Percentiles rank a stretch among this genome's conserved stretches.
phyloP scores from a whole-genome alignment of 1,139 yeast species.

The Saccharomyces hybrid region DNA sequence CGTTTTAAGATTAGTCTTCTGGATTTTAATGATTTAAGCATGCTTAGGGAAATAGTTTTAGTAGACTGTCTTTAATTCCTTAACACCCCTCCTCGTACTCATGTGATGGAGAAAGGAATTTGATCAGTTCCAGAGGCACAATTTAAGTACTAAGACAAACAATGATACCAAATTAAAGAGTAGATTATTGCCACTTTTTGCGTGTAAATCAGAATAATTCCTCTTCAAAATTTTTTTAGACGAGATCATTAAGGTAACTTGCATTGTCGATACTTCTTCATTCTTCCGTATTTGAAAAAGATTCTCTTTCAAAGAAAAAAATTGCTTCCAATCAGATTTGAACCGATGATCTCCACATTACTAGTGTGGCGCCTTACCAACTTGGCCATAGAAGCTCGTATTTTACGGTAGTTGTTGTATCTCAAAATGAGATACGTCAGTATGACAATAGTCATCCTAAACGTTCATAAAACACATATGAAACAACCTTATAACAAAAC shows the following conservation, averaged over 20 bases:
- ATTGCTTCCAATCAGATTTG: constrained; percentile 7
- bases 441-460: too few species aligned
- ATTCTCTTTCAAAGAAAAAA: neutral
- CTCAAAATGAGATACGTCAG: too few species aligned
- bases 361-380: constrained; percentile 9
- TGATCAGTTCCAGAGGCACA: neutral
- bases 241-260: neutral
- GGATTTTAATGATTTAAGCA: neutral
- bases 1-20: neutral
- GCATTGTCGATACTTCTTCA: neutral
- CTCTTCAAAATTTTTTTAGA: neutral
- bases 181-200: neutral
- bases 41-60: neutral
- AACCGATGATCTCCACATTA: constrained; percentile 8
- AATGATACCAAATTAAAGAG: neutral
- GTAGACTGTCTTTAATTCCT: neutral
- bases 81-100: neutral
- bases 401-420: too few species aligned
- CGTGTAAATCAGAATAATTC: neutral
- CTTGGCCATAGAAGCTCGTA: constrained; percentile 7
- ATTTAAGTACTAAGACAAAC: too few species aligned
- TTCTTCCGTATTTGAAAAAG: neutral
- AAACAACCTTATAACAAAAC: too few species aligned
- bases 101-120: neutral
- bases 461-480: too few species aligned